Base-by-base conservation (phyloP, 1,284 basidiomycete species). In the Fomitopsis pinicola region DNA sequence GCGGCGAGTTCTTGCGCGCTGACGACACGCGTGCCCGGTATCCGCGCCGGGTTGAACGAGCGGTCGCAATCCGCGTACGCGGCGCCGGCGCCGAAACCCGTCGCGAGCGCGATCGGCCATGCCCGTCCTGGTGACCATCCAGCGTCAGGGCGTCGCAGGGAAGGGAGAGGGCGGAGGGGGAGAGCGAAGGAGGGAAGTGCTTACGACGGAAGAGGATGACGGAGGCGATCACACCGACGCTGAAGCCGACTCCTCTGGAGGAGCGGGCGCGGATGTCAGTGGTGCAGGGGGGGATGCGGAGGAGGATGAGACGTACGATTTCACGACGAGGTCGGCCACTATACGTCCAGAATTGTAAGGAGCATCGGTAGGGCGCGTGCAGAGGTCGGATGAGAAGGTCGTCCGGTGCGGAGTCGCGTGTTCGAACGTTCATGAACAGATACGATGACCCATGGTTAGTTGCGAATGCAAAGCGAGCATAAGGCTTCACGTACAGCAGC, bases 1-100 rank as follows among this genome's bases (percentile, higher is more conserved):
- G 59, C 59, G n/a, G 59, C 59, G 33, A 59, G 59, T 53, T 62
- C 71, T 55, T 68, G 58, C 44, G 66, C 63, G 26, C 72, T 68
- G 75, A 91, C 77, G 68, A 97, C 84, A 67, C 93, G 88, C 62
- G 92, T 94, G 66, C 95, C 95, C 42, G 95, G 91, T 73, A 97
- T 87, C 70, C 94, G 87, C 64, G 95, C 91, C 19, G 95, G 93
- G 80, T 97, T 97, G 85, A 98, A 97, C 26, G 92, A 92, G 66
- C 94, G 89, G 81, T 98, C 95, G 79, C 95, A 98, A 84, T 98
- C 93, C 35, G 94, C 94, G 76, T 96, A 97, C 53, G 94, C 93
- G 61, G 89, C 87, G 63, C 94, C 94, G 54, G 88, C 81, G 53
- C 92, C 95, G 73, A 93, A 97, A 64, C 97, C 96, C 22, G 95